A percentile compares a stretch with the other conserved stretches of the same genome.
phyloP scores from a whole-genome alignment of 208 protist species.

The Leptomonas pyrrhocoris region DNA sequence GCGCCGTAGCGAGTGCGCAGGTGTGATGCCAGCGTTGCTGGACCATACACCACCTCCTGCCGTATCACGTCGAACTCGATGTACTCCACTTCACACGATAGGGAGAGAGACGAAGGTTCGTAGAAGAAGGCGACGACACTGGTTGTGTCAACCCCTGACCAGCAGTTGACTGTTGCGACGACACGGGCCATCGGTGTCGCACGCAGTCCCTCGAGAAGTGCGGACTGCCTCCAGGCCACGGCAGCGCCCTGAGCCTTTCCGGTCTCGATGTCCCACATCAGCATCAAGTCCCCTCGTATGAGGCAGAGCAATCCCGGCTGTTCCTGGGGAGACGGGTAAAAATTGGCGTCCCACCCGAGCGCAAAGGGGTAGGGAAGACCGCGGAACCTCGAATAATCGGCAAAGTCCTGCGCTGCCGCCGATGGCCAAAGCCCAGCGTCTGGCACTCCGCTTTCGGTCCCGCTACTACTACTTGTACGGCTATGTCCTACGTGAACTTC shows the following conservation, averaged over 20 bases:
- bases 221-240: slow-evolving; percentile 18
- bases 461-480: no score
- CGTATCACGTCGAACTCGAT: slow-evolving; percentile 21
- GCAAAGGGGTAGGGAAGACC: slow-evolving; percentile 63
- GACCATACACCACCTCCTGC: slow-evolving; percentile 4
- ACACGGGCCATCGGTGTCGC: slow-evolving; percentile 38
- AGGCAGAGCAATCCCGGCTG: slow-evolving; percentile 47
- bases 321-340: slow-evolving; percentile 50
- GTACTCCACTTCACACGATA: slow-evolving; percentile 13
- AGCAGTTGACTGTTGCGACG: slow-evolving; percentile 29
- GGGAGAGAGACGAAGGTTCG: slow-evolving; percentile 6
- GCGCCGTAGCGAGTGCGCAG: slow-evolving; percentile 16
- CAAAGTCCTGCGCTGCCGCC: slow-evolving; percentile 11
- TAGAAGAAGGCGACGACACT: slow-evolving; percentile 23
- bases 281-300: slow-evolving; percentile 42
- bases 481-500: slow-evolving; percentile 37
- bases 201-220: slow-evolving; percentile 29
- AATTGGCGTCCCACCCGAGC: slow-evolving; percentile 59
- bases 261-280: slow-evolving; percentile 60
- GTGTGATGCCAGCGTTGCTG: background rate
- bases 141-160: background rate
- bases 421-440: slow-evolving; percentile 27
- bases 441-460: slow-evolving; percentile 10
- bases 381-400: slow-evolving; percentile 44
- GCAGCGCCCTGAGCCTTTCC: slow-evolving; percentile 14